Conservation (phyloP, 768 basidiomycete genomes). For the Postia placenta region DNA sequence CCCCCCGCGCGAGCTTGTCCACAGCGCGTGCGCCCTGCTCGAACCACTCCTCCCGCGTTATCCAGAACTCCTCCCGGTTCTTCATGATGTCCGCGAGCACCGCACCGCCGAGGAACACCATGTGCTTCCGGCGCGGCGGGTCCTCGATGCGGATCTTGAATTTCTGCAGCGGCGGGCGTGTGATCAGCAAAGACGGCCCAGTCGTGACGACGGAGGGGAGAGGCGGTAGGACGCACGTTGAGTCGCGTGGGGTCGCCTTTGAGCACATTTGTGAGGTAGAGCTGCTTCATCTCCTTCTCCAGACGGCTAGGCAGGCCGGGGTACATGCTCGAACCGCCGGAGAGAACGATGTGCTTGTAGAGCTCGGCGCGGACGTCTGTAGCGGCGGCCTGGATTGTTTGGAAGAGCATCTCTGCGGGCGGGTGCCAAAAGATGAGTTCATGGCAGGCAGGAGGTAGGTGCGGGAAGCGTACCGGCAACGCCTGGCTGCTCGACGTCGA, state of each 20-base stretch:
- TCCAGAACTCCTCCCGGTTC: conserved; percentile 90
- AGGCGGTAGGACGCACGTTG: conserved; percentile 62
- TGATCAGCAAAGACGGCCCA: not conserved
- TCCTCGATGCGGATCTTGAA: conserved; percentile 99
- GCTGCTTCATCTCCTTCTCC: conserved; percentile 99
- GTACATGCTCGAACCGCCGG: conserved; percentile 98
- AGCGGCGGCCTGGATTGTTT: conserved; percentile 88
- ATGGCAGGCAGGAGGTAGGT: not conserved
- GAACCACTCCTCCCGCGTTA: conserved; percentile 89
- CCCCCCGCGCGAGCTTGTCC: conserved; percentile 80
- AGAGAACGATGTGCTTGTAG: conserved; percentile 97
- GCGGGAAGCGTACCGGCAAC: conserved; percentile 62
- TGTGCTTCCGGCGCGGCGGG: conserved; percentile 95
- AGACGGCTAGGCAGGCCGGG: conserved; percentile 94
- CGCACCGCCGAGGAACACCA: conserved; percentile 99
- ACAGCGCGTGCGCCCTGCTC: conserved; percentile 80
- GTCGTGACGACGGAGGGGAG: too few species aligned
- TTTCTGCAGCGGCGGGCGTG: conserved; percentile 51
- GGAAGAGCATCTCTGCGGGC: conserved; percentile 84
- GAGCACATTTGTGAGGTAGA: conserved; percentile 91
- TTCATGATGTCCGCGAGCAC: conserved; percentile 99
- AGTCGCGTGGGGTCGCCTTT: conserved; percentile 76
- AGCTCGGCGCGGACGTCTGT: conserved; percentile 86
- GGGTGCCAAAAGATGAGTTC: not conserved
- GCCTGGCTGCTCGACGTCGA: conserved; percentile 95